phyloP scores from a whole-genome alignment of 495 filamentous ascomycete species.

The Immersiella caudata region DNA sequence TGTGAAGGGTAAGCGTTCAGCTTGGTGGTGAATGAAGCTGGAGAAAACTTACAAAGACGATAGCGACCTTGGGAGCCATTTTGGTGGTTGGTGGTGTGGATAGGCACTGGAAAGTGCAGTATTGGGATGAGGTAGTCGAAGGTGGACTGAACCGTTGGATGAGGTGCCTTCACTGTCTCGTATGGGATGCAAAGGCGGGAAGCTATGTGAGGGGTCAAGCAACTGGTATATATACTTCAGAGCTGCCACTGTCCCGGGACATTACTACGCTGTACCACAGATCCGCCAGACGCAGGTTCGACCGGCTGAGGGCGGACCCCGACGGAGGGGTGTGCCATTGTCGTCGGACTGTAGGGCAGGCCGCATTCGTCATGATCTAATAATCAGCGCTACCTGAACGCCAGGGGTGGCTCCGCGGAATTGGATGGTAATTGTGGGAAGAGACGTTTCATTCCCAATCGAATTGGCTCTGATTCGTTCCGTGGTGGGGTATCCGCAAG shows the following conservation, averaged over 20 bases:
- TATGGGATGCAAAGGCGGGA: background rate
- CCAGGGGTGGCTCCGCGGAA: background rate
- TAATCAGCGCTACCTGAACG: constrained; percentile 31
- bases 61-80: constrained; percentile 93
- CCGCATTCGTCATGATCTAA: constrained; percentile 38
- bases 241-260: background rate
- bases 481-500: background rate
- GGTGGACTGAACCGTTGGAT: background rate
- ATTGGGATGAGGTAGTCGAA: background rate
- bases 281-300: background rate
- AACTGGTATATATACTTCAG: constrained; percentile 10
- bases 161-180: background rate
- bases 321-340: background rate
- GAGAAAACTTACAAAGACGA: constrained; percentile 72
- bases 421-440: background rate
- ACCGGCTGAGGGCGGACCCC: background rate
- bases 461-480: background rate
- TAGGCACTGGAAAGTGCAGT: background rate
- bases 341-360: background rate
- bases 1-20: constrained; percentile 36
- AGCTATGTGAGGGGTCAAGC: background rate
- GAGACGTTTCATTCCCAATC: background rate
- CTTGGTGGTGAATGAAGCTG: background rate
- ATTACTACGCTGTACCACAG: constrained; percentile 1
- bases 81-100: constrained; percentile 39